A percentile compares a stretch with the other conserved stretches of the same genome.
These are phyloP conservation scores for Parmelia sp. DNA, from an alignment of 495 filamentous ascomycete genomes.

Conservation along the genomic window DNA sequence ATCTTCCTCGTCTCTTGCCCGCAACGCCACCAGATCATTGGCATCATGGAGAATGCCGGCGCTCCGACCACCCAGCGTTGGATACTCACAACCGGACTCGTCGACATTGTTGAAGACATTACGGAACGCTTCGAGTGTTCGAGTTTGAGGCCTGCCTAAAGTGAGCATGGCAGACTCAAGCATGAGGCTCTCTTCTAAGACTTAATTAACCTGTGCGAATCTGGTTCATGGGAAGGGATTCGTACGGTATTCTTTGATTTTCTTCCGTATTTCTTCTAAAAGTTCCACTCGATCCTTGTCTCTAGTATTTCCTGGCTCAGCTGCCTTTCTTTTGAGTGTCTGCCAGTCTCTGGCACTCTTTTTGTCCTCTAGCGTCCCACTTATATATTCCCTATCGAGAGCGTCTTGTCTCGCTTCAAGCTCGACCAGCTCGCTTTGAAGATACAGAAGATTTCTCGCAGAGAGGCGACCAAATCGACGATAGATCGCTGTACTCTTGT, in stretches of 20 bases:
- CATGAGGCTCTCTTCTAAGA: conserved; percentile 10
- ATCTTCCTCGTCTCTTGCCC: conserved; percentile 10
- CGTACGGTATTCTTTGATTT: conserved; percentile 20
- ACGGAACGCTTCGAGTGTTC: conserved; percentile 12
- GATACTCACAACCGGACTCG: neutral
- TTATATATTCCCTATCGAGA: conserved; percentile 8
- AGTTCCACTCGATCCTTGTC: conserved; percentile 14
- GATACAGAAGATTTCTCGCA: conserved; percentile 21
- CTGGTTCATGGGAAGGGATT: neutral
- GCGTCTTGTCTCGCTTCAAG: conserved; percentile 17
- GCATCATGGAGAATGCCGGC: conserved; percentile 4
- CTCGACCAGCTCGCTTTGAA: conserved; percentile 19
- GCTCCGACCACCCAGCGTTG: conserved; percentile 12
- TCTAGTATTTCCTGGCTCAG: neutral
- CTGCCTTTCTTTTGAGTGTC: neutral
- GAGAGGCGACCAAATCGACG: conserved; percentile 18
- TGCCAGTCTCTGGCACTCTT: conserved; percentile 3
- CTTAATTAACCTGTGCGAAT: neutral
- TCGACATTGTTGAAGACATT: conserved; percentile 14
- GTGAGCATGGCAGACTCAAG: conserved; percentile 10
- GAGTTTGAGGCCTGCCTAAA: conserved; percentile 4
- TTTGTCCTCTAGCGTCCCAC: neutral
- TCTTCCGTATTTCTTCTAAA: conserved; percentile 7
- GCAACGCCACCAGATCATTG: conserved; percentile 12
- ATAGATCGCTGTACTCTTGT: conserved; percentile 19